Evolutionary conservation across 2,329 filamentous ascomycete genomes (phyloP).

Genomic region (Colletotrichum eleusines): DNA sequence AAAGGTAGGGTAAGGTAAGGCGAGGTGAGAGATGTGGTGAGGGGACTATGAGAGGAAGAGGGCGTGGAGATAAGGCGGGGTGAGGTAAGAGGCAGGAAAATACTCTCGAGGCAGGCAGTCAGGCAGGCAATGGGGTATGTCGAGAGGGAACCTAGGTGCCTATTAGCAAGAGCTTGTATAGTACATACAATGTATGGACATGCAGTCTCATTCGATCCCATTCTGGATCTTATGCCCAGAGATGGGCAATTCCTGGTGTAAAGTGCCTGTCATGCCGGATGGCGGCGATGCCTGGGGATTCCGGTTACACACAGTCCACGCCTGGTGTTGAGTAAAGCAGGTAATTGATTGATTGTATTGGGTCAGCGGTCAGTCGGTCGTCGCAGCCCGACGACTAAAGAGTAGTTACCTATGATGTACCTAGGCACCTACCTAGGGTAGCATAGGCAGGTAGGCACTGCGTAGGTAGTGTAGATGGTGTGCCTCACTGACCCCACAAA

Average conservation of each 20-base stretch:
- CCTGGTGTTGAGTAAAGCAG: neutral
- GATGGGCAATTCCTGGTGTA: neutral
- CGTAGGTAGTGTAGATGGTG: neutral
- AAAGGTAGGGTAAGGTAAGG: neutral
- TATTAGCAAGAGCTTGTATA: too few species aligned
- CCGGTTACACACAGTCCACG: conserved; percentile 7
- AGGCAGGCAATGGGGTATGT: too few species aligned
- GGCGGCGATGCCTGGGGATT: neutral
- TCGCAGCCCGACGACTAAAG: conserved; percentile 21
- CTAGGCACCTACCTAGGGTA: too few species aligned
- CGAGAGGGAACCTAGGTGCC: too few species aligned
- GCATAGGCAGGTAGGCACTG: too few species aligned
- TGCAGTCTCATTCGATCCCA: neutral
- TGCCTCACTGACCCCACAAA: conserved; percentile 8
- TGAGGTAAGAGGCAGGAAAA: conserved; percentile 11
- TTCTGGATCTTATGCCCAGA: neutral
- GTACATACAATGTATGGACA: too few species aligned
- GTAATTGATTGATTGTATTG: neutral
- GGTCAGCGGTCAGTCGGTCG: neutral
- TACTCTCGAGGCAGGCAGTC: too few species aligned
- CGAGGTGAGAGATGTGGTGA: neutral
- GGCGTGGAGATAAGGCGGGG: neutral
- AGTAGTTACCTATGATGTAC: too few species aligned
- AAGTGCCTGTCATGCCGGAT: neutral
- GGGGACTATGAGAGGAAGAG: neutral